phyloP scores from a whole-genome alignment of 768 basidiomycete genomes.

The Russula abietina region DNA sequence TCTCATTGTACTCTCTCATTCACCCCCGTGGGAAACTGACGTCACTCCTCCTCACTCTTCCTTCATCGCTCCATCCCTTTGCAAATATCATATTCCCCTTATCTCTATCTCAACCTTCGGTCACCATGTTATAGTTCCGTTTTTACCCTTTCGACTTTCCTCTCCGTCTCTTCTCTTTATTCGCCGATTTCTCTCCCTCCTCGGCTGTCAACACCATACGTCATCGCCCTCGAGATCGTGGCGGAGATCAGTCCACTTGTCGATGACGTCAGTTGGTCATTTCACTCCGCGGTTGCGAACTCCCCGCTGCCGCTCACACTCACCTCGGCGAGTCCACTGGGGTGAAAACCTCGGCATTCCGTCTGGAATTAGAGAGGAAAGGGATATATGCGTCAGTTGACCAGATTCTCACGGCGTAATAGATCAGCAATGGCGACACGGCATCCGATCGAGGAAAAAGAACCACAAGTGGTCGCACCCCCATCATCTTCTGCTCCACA shows the following conservation, averaged over 20 bases:
- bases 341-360: constrained; percentile 64
- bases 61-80: neutral
- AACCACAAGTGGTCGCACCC: too few relatives aligned
- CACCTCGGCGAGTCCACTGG: constrained; percentile 85
- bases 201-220: constrained; percentile 3
- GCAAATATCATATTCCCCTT: neutral
- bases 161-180: neutral
- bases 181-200: neutral
- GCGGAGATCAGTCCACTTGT: constrained; percentile 26
- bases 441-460: constrained; percentile 18
- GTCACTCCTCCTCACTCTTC: constrained; percentile 1
- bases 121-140: neutral
- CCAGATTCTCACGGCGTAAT: neutral
- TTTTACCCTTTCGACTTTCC: too few relatives aligned
- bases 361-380: neutral
- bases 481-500: constrained; percentile 22
- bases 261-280: constrained; percentile 22
- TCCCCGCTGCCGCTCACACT: constrained; percentile 30
- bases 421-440: neutral
- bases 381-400: neutral
- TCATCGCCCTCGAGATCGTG: constrained; percentile 24
- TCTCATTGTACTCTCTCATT: neutral
- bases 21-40: constrained; percentile 22
- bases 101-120: neutral
- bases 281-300: neutral